phyloP scores from a whole-genome alignment of 192 early-diverging fungal genomes.

The Chytriomyces sp. region DNA sequence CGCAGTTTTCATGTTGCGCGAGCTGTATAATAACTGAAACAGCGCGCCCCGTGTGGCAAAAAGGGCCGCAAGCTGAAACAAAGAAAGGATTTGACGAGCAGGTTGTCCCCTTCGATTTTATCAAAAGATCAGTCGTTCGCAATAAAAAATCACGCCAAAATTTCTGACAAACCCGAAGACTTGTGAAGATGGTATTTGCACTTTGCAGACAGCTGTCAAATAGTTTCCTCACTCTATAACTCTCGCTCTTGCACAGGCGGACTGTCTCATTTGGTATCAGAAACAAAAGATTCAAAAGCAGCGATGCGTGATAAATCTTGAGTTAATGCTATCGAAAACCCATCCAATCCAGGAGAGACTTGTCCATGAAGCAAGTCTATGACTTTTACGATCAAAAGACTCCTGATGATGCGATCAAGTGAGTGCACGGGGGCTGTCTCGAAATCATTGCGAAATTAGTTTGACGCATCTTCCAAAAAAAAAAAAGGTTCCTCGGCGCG shows the following conservation, averaged over 20 bases:
- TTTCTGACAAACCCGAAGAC: not conserved
- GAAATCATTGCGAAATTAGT: slow-evolving; percentile 22
- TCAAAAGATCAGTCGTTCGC: not conserved
- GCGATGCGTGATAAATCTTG: too few species aligned
- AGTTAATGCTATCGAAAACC: too few species aligned
- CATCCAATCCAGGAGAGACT: slow-evolving; percentile 40
- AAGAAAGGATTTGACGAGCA: too few species aligned
- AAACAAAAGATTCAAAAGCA: not conserved
- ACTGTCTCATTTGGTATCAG: slow-evolving; percentile 5
- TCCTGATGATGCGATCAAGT: slow-evolving; percentile 42
- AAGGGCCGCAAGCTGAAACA: too few species aligned
- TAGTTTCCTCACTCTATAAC: too few species aligned
- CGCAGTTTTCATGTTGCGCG: slow-evolving; percentile 64
- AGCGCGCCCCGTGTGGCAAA: too few species aligned
- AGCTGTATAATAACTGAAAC: slow-evolving; percentile 48
- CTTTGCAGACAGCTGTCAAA: too few species aligned
- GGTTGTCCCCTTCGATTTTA: too few species aligned
- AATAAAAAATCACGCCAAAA: slow-evolving; percentile 1
- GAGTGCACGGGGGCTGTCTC: not conserved
- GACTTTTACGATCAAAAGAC: slow-evolving; percentile 46
- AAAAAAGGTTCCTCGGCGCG: not conserved
- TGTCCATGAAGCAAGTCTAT: slow-evolving; percentile 58
- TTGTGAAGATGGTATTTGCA: not conserved
- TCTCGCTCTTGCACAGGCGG: not conserved
- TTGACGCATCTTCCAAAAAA: slow-evolving; percentile 14